Conservation (phyloP, 148 eudicot genomes). For the Rhododendron henanense region DNA sequence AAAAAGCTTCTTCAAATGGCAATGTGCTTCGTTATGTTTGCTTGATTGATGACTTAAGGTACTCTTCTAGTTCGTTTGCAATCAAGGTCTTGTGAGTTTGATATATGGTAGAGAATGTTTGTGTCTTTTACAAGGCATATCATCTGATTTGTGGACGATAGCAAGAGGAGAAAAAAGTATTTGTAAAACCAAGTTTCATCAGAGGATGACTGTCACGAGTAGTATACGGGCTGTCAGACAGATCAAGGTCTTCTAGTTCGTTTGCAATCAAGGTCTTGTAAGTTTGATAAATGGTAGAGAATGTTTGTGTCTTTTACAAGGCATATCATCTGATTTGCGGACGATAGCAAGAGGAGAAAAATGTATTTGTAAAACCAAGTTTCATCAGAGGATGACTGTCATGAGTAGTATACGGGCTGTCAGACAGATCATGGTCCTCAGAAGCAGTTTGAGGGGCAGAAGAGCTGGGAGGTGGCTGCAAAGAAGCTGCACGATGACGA, state of each 20-base stretch:
- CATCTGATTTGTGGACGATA: not conserved
- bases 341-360: not conserved
- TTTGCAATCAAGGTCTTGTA: not conserved
- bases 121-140: not conserved
- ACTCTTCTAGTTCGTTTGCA: conserved; percentile 15
- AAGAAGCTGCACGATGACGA: not conserved
- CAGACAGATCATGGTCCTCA: not conserved
- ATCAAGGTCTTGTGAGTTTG: not conserved
- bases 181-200: not conserved
- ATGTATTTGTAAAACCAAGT: not conserved
- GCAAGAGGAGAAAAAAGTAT: not conserved
- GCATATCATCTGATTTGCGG: not conserved
- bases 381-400: not conserved
- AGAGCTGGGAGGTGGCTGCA: not conserved
- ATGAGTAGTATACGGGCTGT: not conserved
- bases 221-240: not conserved
- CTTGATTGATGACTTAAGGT: conserved; percentile 76
- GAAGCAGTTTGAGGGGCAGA: not conserved
- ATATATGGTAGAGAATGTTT: not conserved
- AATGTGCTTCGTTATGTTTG: conserved; percentile 92
- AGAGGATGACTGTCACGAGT: not conserved
- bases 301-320: not conserved
- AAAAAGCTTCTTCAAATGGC: conserved; percentile 66
- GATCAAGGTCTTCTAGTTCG: conserved; percentile 8
- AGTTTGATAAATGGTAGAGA: not conserved